Percentiles rank a stretch among this genome's conserved stretches.
phyloP scores from a whole-genome alignment of 2,329 filamentous ascomycete species.

The Chrysoporthe puriensis region DNA sequence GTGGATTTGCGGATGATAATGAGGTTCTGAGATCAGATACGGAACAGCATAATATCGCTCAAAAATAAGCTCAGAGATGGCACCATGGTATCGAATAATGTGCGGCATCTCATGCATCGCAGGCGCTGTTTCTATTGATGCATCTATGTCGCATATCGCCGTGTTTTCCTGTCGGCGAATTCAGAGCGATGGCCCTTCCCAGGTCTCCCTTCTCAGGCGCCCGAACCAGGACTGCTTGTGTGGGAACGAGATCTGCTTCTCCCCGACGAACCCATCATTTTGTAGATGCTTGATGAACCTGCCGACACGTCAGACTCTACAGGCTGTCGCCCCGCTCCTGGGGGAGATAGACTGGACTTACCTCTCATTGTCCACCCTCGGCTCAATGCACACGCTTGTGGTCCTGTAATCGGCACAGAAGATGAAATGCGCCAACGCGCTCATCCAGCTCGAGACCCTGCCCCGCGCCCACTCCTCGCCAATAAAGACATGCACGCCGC shows the following conservation, averaged over 20 bases:
- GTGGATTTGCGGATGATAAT: too few species aligned
- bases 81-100: background rate
- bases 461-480: conserved; percentile 93
- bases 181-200: conserved; percentile 70
- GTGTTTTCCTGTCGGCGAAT: background rate
- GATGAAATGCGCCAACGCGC: conserved; percentile 84
- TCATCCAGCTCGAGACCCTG: conserved; percentile 80
- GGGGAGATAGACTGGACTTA: conserved; percentile 48
- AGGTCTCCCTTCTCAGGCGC: conserved; percentile 77
- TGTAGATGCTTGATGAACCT: conserved; percentile 75
- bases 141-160: background rate
- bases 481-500: conserved; percentile 85
- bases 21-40: too few species aligned
- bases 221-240: conserved; percentile 93
- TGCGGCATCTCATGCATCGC: background rate
- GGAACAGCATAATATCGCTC: too few species aligned
- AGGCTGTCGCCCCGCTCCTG: background rate
- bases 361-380: conserved; percentile 88
- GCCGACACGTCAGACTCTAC: conserved; percentile 6
- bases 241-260: conserved; percentile 82
- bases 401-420: conserved; percentile 79
- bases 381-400: conserved; percentile 82
- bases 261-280: conserved; percentile 78
- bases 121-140: background rate
- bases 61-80: background rate